Evolutionary conservation across 2,329 filamentous ascomycete species (phyloP).

Genomic region (Chaetomium globosum): DNA sequence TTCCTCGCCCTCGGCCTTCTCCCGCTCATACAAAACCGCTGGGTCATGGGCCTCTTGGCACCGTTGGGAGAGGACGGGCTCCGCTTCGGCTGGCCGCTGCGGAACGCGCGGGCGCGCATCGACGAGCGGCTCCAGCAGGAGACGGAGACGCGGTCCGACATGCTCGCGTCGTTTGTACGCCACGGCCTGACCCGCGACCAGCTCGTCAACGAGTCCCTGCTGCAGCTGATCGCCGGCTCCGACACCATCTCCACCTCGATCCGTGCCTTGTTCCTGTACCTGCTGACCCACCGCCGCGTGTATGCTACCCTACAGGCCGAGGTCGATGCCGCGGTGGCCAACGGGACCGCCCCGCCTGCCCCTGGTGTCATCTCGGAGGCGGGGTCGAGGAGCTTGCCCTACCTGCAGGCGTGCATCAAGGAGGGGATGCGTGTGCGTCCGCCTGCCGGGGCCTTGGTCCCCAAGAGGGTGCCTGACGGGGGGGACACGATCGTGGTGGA

Average conservation of each 20-base stretch:
- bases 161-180: constrained; percentile 41
- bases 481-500: constrained; percentile 40
- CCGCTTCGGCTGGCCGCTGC: constrained; percentile 44
- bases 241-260: constrained; percentile 31
- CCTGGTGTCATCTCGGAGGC: constrained; percentile 16
- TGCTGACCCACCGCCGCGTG: constrained; percentile 28
- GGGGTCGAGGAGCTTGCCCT: constrained; percentile 40
- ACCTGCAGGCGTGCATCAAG: constrained; percentile 45
- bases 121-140: constrained; percentile 29
- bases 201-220: constrained; percentile 30
- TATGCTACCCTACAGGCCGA: constrained; percentile 28
- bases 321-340: constrained; percentile 24
- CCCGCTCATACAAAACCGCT: neutral
- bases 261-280: constrained; percentile 26
- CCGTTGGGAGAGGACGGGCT: constrained; percentile 39
- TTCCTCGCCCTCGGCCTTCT: neutral
- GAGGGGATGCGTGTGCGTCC: constrained; percentile 46
- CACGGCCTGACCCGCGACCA: constrained; percentile 38
- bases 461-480: constrained; percentile 38
- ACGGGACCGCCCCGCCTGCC: neutral
- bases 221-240: constrained; percentile 31
- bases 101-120: constrained; percentile 37
- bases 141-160: constrained; percentile 32
- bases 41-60: neutral
- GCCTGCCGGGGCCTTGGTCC: constrained; percentile 36